These are phyloP conservation scores for Cetradonia linearis DNA, from an alignment of 495 filamentous ascomycete genomes.

Conservation along the genomic window DNA sequence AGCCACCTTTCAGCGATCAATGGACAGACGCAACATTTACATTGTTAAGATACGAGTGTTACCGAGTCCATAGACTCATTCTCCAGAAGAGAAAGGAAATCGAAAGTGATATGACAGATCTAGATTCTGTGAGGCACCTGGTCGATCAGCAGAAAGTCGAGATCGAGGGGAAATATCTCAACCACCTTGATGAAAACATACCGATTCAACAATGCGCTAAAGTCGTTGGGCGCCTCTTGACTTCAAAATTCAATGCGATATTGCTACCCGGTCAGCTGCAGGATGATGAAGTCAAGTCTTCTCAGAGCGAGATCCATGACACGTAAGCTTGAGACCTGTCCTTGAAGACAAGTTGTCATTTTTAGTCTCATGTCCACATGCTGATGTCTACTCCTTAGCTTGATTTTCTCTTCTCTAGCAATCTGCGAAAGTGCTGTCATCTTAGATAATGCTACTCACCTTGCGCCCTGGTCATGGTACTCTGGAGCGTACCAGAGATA, in stretches of 20 bases:
- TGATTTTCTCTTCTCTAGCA: conserved; percentile 2
- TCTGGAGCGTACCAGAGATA: conserved; percentile 46
- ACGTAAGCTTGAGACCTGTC: conserved; percentile 38
- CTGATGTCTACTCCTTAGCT: background rate
- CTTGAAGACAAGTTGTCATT: conserved; percentile 16
- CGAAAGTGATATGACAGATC: conserved; percentile 1
- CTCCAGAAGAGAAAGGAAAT: background rate
- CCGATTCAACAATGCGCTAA: conserved; percentile 49
- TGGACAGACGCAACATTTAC: conserved; percentile 18
- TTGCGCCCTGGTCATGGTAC: conserved; percentile 48
- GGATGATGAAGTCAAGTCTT: conserved; percentile 25
- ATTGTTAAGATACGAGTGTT: conserved; percentile 15
- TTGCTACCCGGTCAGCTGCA: conserved; percentile 3
- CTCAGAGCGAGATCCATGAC: conserved; percentile 32
- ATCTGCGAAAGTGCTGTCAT: conserved; percentile 44
- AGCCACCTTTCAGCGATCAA: background rate
- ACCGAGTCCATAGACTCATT: conserved; percentile 1
- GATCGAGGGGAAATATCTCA: conserved; percentile 14
- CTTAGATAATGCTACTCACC: conserved; percentile 45
- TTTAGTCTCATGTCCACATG: too few relatives aligned
- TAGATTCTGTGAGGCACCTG: background rate
- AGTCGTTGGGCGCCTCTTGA: conserved; percentile 8
- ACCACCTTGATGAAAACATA: conserved; percentile 22
- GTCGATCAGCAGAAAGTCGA: background rate
- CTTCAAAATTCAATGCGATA: conserved; percentile 10